These are phyloP conservation scores for Fistulifera solaris DNA, from an alignment of 108 stramenopile species.

Conservation along the genomic window DNA sequence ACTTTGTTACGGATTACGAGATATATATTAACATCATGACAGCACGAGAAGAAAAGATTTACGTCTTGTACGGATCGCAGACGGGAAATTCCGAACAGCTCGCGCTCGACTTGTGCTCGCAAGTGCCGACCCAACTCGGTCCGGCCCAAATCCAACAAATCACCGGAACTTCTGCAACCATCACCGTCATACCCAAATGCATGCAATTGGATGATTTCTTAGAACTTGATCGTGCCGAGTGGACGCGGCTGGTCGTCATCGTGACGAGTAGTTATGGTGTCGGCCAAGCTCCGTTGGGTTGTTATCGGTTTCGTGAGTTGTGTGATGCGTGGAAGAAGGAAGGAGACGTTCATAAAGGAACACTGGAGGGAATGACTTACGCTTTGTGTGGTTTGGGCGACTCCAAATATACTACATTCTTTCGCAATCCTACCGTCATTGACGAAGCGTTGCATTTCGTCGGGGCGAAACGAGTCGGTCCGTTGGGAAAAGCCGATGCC, in stretches of 20 bases:
- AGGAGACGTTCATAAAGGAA: background rate
- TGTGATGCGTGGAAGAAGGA: conserved; percentile 38
- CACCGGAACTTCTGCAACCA: conserved; percentile 5
- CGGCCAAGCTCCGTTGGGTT: conserved; percentile 73
- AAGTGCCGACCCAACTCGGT: conserved; percentile 21
- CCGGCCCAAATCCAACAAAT: conserved; percentile 10
- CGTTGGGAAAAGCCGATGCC: conserved; percentile 71
- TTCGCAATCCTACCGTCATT: conserved; percentile 45
- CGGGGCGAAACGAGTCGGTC: conserved; percentile 52
- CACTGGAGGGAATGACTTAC: conserved; percentile 30
- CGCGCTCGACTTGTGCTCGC: conserved; percentile 43
- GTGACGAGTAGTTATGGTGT: conserved; percentile 69
- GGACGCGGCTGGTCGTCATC: conserved; percentile 61
- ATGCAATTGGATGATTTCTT: conserved; percentile 80
- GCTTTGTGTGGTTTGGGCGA: conserved; percentile 55
- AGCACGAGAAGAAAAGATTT: conserved; percentile 27
- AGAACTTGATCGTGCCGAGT: conserved; percentile 44
- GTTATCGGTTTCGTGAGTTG: conserved; percentile 62
- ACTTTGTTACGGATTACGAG: too few species aligned
- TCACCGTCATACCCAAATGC: conserved; percentile 12
- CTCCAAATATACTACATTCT: conserved; percentile 44
- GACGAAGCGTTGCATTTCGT: conserved; percentile 41
- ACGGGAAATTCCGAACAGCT: conserved; percentile 79
- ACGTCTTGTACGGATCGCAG: conserved; percentile 74
- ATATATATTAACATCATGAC: background rate